Conservation (phyloP, 306 rosid species). For the Lathyrus sativus region DNA sequence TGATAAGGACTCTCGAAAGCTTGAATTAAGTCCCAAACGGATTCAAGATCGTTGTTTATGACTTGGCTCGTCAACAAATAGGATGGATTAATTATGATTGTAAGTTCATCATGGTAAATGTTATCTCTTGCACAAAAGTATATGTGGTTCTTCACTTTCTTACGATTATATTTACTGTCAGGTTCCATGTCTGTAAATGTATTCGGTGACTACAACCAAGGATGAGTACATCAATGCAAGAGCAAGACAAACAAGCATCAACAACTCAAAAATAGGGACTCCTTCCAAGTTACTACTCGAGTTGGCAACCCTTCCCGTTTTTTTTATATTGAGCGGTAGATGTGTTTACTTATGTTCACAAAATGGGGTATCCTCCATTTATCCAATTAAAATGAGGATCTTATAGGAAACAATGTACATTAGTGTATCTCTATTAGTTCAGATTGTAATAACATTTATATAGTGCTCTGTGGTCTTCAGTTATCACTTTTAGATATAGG, state of each 20-base stretch:
- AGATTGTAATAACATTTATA: conserved; percentile 26
- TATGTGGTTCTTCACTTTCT: conserved; percentile 16
- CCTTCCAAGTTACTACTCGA: conserved; percentile 53
- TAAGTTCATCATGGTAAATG: conserved; percentile 50
- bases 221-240: conserved; percentile 73
- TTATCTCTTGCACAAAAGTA: conserved; percentile 4
- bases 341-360: conserved; percentile 34
- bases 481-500: conserved; percentile 26
- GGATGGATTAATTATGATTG: conserved; percentile 91
- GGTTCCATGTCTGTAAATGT: conserved; percentile 89
- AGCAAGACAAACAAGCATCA: conserved; percentile 54
- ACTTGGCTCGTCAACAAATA: conserved; percentile 69
- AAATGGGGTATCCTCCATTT: conserved; percentile 28
- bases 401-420: conserved; percentile 38
- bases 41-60: conserved; percentile 83
- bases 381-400: conserved; percentile 33
- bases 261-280: conserved; percentile 47
- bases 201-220: conserved; percentile 71
- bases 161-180: conserved; percentile 28
- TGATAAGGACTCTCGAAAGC: too few relatives aligned
- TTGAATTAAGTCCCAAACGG: too few relatives aligned
- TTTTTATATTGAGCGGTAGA: conserved; percentile 30
- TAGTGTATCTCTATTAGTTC: conserved; percentile 6
- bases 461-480: conserved; percentile 27
- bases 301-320: conserved; percentile 33